phyloP scores from a whole-genome alignment of 2,329 filamentous ascomycete species.

The Aspergillus sp. region DNA sequence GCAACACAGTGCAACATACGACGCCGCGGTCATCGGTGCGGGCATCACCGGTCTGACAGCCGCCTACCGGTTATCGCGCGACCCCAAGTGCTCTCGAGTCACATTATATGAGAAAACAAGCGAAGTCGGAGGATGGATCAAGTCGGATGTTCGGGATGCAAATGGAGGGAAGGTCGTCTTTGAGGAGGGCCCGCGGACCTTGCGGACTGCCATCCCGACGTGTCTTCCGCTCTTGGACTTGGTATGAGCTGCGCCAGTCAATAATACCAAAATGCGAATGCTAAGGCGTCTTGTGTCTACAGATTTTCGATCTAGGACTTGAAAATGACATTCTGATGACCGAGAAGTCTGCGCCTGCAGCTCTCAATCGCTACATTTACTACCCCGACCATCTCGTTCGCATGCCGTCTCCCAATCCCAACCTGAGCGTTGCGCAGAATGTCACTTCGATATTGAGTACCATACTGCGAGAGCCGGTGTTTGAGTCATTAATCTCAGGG shows the following conservation, averaged over 20 bases:
- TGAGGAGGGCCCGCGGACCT: constrained; percentile 78
- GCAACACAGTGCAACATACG: constrained; percentile 26
- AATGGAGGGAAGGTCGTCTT: constrained; percentile 68
- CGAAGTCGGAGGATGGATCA: constrained; percentile 79
- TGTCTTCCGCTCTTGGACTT: constrained; percentile 68
- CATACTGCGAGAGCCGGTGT: constrained; percentile 54
- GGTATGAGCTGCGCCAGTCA: constrained; percentile 47
- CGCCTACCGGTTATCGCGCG: constrained; percentile 71
- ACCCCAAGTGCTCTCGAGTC: constrained; percentile 67
- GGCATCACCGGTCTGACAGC: constrained; percentile 79
- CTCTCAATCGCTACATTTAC: constrained; percentile 74
- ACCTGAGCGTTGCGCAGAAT: constrained; percentile 18
- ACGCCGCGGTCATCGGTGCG: constrained; percentile 70
- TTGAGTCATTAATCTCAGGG: constrained; percentile 45
- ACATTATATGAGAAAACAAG: constrained; percentile 74
- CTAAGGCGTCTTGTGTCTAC: not conserved
- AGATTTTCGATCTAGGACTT: constrained; percentile 60
- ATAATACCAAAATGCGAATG: not conserved
- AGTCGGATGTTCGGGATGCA: constrained; percentile 51
- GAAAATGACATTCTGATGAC: constrained; percentile 56
- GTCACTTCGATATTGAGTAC: constrained; percentile 30
- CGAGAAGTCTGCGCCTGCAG: constrained; percentile 48
- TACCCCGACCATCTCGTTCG: constrained; percentile 78
- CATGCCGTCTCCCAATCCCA: constrained; percentile 49
- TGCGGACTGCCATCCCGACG: constrained; percentile 58